These are phyloP conservation scores for Tarenaya hassleriana DNA, from an alignment of 345 rosid species.

Conservation along the genomic window DNA sequence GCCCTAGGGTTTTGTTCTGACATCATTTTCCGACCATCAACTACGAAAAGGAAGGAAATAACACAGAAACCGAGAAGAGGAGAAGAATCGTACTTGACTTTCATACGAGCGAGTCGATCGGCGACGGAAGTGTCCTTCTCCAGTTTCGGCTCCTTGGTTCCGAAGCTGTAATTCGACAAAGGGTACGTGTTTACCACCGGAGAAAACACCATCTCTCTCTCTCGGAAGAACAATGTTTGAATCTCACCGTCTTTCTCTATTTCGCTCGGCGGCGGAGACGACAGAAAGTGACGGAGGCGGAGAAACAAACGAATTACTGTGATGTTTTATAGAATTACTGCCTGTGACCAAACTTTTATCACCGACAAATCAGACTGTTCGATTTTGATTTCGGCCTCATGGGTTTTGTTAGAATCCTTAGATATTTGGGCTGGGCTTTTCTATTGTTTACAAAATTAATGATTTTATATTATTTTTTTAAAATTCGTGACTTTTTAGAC, in stretches of 20 bases:
- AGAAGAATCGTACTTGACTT: slow-evolving; percentile 58
- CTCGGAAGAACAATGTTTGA: not conserved
- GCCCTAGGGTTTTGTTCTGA: slow-evolving; percentile 36
- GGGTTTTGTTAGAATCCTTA: not conserved
- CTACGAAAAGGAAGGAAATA: not conserved
- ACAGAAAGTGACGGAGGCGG: slow-evolving; percentile 12
- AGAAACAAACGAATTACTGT: not conserved
- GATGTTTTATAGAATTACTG: not conserved
- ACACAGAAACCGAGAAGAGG: not conserved
- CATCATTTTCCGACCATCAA: slow-evolving; percentile 3
- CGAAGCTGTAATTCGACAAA: slow-evolving; percentile 85
- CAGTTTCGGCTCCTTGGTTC: slow-evolving; percentile 94
- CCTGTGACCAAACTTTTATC: not conserved
- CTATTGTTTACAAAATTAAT: no score
- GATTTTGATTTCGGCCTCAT: no score
- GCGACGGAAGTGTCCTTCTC: slow-evolving; percentile 95
- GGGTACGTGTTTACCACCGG: slow-evolving; percentile 88
- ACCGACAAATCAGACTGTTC: no score
- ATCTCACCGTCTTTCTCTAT: not conserved
- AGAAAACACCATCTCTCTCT: slow-evolving; percentile 55
- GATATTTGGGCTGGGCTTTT: no score
- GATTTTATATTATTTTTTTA: no score
- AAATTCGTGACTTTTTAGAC: no score
- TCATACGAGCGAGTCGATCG: slow-evolving; percentile 98
- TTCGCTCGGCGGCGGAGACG: slow-evolving; percentile 11